Base-by-base conservation (phyloP, 1,284 basidiomycete genomes). In the Microbotryum saponariae region DNA sequence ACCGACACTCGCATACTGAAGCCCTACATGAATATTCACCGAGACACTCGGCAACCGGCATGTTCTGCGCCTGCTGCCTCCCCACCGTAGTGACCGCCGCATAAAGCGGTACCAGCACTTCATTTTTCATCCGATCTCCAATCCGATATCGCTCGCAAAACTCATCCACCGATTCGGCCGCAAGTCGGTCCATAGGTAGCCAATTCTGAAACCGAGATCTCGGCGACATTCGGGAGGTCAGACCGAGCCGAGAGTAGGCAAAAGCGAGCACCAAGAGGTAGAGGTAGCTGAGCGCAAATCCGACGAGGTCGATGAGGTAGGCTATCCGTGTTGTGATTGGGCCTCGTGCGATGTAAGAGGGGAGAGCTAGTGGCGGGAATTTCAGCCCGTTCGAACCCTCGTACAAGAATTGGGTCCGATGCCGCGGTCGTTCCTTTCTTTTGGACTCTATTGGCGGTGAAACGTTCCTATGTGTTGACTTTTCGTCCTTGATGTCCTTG, bases 81-180 rank as follows among this genome's bases (percentile, higher is more conserved):
- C 81, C 76, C 0, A 82, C 79, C 0, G 86, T 88, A 58, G 84
- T 85, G 1, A 88, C 82, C 0, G 84, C 84, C n/a, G 84, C 85
- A 71, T 87, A 86, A 50, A 88, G 73, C 0, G 85, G 84, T 1
- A 84, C 69, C 54, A 88, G 72, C 0, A 87, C 76, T 23, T 79
- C 77, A 4, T 77, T 71, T 5, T 81, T 77, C 71, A 87, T 87
- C 6, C 74, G 70, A n/a, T 70, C 68, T 83, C 85, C 87, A 0
- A 76, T 37, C 45, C 56, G 14, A 37, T 63, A 62, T 20, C 59
- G 46, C 31, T 27, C 2, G 21, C 57, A 42, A 50, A 59, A 63
- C 18, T 37, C 23, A 21, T 53, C 53, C 5, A 68, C 51, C 27
- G 60, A 48, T 29, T 60, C 64, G 12, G 31, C 10, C 6, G 54